Conservation (phyloP, 768 basidiomycete genomes). For the Scleroderma bovista region DNA sequence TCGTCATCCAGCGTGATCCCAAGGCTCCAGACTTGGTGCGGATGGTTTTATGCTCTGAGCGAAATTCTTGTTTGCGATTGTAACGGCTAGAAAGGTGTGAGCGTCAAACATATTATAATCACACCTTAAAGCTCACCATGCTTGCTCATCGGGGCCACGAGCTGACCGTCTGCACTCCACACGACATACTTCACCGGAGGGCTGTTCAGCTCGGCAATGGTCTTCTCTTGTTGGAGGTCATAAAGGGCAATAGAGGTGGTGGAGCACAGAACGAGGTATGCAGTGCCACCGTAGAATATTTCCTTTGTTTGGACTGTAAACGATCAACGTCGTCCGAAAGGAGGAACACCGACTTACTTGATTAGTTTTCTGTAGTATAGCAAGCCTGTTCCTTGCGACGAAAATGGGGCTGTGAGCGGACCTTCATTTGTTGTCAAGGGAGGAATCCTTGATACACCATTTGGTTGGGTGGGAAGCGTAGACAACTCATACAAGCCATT, state of each 20-base stretch:
- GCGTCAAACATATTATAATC: conserved; percentile 5
- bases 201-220: conserved; percentile 87
- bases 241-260: conserved; percentile 84
- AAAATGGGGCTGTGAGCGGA: conserved; percentile 88
- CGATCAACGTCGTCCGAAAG: conserved; percentile 6
- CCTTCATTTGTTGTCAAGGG: conserved; percentile 88
- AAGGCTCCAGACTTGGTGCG: conserved; percentile 98
- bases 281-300: conserved; percentile 97
- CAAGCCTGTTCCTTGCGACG: conserved; percentile 94
- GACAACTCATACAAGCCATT: conserved; percentile 93
- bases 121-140: conserved; percentile 79
- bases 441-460: conserved; percentile 83
- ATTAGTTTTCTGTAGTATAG: conserved; percentile 81
- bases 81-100: conserved; percentile 64
- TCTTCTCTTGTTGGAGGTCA: conserved; percentile 97
- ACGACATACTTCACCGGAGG: conserved; percentile 97
- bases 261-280: conserved; percentile 86
- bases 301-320: conserved; percentile 88
- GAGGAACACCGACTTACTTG: conserved; percentile 50
- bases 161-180: conserved; percentile 84
- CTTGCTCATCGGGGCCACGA: conserved; percentile 94
- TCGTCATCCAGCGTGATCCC: conserved; percentile 99
- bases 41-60: conserved; percentile 95
- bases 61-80: conserved; percentile 92
- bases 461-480: conserved; percentile 58